Base-by-base conservation (phyloP, 345 rosid genomes). In the Euphorbia pulcherrima region DNA sequence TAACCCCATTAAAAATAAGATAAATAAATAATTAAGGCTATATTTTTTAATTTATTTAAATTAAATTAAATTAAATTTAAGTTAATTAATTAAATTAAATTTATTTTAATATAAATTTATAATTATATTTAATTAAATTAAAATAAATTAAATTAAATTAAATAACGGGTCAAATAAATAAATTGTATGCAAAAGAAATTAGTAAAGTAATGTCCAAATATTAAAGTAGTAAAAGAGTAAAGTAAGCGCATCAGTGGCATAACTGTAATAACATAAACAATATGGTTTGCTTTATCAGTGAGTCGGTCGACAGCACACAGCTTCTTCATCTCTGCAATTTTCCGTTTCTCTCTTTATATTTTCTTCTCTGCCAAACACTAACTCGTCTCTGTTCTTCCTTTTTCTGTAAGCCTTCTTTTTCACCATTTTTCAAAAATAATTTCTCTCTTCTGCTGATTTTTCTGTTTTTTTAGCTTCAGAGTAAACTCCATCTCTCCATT, bases 381-480 rank as follows among this genome's bases (percentile, higher is more conserved):
- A 2, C 5, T 48, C n/a, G 27, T 29, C 37, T 28, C 41, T 33
- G 7, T 2, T 4, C n/a, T 62, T 9, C 26, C 11, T 13, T 18
- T 44, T 14, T 26, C 3, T 62, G 2, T 44, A 5, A 6, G 13
- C 6, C 8, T 30, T 59, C 13, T 33, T 33, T 37, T 59, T 59
- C 17, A 11, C 24, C 40, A 11, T 10, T 33, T 26, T 33, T 59
- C 28, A 20, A 0, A 27, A 23, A 0, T 53, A 0, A 53, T 59
- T 30, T 62, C 71, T 46, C 37, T 40, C 4, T 12, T 12, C 17
- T 7, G n/a, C 17, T 46, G 3, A 5, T 35, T 30, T 60, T 30
- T 67, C 68, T 33, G 37, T 33, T 33, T 33, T 33, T 53, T 41
- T 60, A 53, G 29, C 57, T 53, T 53, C 57, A 23, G 2, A 53